Evolutionary conservation across 768 basidiomycete genomes (phyloP).

Genomic region (Trametes cubensis): DNA sequence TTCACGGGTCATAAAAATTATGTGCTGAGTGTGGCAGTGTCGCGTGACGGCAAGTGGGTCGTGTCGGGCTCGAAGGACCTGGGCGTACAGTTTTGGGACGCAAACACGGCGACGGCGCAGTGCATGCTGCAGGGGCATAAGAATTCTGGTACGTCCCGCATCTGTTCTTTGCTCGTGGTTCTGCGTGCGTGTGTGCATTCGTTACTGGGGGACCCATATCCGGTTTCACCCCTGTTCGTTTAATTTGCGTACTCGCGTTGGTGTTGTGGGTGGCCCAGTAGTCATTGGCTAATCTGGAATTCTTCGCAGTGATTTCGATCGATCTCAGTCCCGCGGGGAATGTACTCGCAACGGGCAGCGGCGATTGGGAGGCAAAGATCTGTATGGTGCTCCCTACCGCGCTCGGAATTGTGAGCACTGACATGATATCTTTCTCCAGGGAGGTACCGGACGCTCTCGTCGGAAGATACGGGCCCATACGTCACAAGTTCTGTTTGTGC

Average conservation of each 20-base stretch:
- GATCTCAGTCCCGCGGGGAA: conserved; percentile 65
- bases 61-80: conserved; percentile 97
- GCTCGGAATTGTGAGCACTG: too few relatives aligned
- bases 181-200: too few relatives aligned
- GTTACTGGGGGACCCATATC: too few relatives aligned
- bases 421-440: too few relatives aligned
- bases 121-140: conserved; percentile 88
- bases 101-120: conserved; percentile 76
- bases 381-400: too few relatives aligned
- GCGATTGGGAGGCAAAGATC: conserved; percentile 72
- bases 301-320: conserved; percentile 63
- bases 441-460: too few relatives aligned
- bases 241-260: background rate
- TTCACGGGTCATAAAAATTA: conserved; percentile 92
- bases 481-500: too few relatives aligned
- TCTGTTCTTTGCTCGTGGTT: background rate
- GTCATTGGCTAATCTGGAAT: background rate
- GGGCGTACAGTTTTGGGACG: conserved; percentile 93
- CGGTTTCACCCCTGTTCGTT: background rate
- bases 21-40: conserved; percentile 78
- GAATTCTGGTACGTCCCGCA: conserved; percentile 56
- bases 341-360: conserved; percentile 68
- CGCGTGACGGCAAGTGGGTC: conserved; percentile 92
- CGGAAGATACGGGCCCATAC: too few relatives aligned
- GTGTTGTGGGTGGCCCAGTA: background rate